Conservation (phyloP, 371 early-diverging fungal species). For the Syncephalastrum monosporum region DNA sequence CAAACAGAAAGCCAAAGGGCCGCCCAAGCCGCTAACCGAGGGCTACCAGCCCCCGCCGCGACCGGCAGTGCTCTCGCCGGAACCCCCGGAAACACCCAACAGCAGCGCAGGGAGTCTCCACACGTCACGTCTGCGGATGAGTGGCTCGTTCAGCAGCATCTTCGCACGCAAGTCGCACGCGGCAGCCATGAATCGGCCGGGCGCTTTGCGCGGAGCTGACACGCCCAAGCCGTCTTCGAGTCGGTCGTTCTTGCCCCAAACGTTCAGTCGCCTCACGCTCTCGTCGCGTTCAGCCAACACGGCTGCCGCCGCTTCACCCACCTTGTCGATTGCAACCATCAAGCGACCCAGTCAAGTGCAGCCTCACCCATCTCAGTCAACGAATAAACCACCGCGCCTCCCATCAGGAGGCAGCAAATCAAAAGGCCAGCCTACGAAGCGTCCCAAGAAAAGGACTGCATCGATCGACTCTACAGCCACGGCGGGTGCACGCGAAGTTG, state of each 20-base stretch:
- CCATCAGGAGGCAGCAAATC: too few relatives aligned
- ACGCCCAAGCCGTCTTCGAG: constrained; percentile 8
- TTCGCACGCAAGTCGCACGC: constrained; percentile 6
- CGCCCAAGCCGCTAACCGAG: constrained; percentile 17
- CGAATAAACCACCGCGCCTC: constrained; percentile 5
- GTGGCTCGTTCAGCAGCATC: constrained; percentile 9
- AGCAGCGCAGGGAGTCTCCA: constrained; percentile 2
- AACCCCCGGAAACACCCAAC: constrained; percentile 6
- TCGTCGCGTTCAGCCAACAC: constrained; percentile 1
- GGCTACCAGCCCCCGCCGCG: constrained; percentile 18
- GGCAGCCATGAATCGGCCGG: constrained; percentile 3
- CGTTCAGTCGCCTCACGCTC: constrained; percentile 10
- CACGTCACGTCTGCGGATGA: constrained; percentile 1
- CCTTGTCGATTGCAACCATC: background rate
- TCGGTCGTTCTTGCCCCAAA: constrained; percentile 9
- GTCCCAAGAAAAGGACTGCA: background rate
- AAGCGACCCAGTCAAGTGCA: constrained; percentile 5
- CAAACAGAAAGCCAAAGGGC: constrained; percentile 11
- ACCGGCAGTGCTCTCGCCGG: constrained; percentile 7
- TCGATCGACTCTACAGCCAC: background rate
- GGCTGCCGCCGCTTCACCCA: too few relatives aligned
- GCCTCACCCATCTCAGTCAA: constrained; percentile 2
- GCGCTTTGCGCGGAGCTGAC: background rate
- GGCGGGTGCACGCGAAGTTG: background rate
- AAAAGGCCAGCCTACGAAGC: too few relatives aligned